Base-by-base conservation (phyloP, 805 yeast species). In the Myxozyma mucilagina region DNA sequence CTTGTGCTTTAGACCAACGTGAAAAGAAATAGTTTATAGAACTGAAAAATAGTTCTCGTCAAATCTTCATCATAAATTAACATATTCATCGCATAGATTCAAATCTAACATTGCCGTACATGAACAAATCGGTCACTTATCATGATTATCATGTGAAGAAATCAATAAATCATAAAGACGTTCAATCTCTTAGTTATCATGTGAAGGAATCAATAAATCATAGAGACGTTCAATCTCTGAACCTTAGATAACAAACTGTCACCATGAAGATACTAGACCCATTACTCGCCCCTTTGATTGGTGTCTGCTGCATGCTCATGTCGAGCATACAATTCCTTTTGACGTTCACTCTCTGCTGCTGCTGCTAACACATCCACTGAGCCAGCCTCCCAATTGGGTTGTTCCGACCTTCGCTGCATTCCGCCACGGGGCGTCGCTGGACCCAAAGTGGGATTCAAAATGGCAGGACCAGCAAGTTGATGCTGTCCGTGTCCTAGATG, bases 341-440 rank as follows among this genome's bases (percentile, higher is more conserved):
- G 57, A 16, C 57, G 59, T 53, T 61, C 63, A 20, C 63, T 53
- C 55, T 63, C 66, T 13, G 66, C 66, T 18, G 66, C 66, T 3
- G 66, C 66, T 1, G 65, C 66, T 11, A 63, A 53, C 13, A 61
- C 61, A 31, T 57, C 66, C 9, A 63, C 66, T 16, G 64, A 59
- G 29, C 66, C 64, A 29, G 43, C 35, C 7, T 63, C 66, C 66
- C 66, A 63, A 3, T 53, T 47, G 4, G 61, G 20, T 20, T 62
- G 66, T 9, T 50, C 29, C 13, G 66, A 45, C n/a, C 60, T 48
- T 5, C 53, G 61, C 11, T 16, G 38, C 18, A 57, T 39, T 1
- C 34, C 36, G n/a, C 51, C 49, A n/a, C 63, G 57, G 43, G 45
- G 53, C 29, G 43, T 62, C 47, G 60, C 59, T 41, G 36, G 39